phyloP scores from a whole-genome alignment of 805 yeast species.

The Wickerhamiella brachini region DNA sequence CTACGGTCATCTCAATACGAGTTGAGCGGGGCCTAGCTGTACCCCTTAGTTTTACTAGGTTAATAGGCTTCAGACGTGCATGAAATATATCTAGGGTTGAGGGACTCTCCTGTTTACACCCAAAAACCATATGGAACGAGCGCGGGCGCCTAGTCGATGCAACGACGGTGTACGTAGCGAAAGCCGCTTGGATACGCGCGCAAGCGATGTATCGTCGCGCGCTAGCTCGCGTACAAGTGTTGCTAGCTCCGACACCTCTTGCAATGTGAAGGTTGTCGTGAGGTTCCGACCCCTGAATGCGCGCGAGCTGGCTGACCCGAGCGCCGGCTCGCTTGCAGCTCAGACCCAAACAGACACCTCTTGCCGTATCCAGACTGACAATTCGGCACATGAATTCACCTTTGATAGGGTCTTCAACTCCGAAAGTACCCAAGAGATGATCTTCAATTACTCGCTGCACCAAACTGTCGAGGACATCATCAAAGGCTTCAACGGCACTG shows the following conservation, averaged over 20 bases:
- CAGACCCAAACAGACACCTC: background rate
- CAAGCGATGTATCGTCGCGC: background rate
- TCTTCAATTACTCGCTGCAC: constrained; percentile 44
- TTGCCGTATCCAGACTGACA: constrained; percentile 13
- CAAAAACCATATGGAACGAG: background rate
- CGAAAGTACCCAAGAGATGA: constrained; percentile 37
- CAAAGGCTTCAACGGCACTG: constrained; percentile 65
- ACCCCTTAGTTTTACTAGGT: too few species aligned
- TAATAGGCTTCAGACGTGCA: too few species aligned
- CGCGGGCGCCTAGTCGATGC: constrained; percentile 1
- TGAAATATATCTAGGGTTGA: background rate
- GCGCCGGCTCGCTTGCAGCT: background rate
- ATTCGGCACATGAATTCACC: constrained; percentile 28
- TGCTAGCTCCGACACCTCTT: background rate
- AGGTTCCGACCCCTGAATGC: constrained; percentile 50
- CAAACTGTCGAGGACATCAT: constrained; percentile 58
- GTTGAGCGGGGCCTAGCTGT: constrained; percentile 17
- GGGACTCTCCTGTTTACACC: background rate
- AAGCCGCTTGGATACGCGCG: background rate
- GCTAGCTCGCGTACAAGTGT: background rate
- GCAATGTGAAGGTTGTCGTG: constrained; percentile 47
- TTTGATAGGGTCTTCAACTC: constrained; percentile 54
- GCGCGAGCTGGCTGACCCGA: constrained; percentile 19
- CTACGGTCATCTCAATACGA: constrained; percentile 14
- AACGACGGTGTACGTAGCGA: constrained; percentile 1